phyloP scores from a whole-genome alignment of 495 filamentous ascomycete genomes.

The Rhizodiscina lignyota region DNA sequence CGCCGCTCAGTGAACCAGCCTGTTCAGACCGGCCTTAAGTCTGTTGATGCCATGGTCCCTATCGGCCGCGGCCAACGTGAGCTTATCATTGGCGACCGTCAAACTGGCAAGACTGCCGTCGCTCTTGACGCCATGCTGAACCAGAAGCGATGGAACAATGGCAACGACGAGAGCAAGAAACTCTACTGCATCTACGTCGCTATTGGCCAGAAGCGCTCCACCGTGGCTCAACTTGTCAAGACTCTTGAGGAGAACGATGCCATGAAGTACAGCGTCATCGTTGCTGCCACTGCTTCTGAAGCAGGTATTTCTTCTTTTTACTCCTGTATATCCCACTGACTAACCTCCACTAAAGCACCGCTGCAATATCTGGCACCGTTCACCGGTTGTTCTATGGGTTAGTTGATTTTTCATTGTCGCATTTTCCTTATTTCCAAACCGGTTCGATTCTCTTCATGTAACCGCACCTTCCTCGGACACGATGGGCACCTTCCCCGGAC shows the following conservation, averaged over 20 bases:
- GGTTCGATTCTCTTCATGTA: no score
- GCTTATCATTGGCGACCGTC: conserved; percentile 99
- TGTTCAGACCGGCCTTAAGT: conserved; percentile 98
- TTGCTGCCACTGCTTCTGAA: conserved; percentile 95
- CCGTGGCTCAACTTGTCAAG: conserved; percentile 97
- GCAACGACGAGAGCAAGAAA: conserved; percentile 84
- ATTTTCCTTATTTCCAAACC: no score
- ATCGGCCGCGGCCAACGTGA: conserved; percentile 99
- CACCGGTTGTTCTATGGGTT: conserved; percentile 66
- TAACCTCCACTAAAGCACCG: conserved; percentile 34
- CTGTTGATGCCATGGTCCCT: conserved; percentile 98
- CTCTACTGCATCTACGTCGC: conserved; percentile 99
- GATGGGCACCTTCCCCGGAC: no score
- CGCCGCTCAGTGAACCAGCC: conserved; percentile 95
- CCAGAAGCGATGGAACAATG: conserved; percentile 95
- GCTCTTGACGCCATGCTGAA: conserved; percentile 97
- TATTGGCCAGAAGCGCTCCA: conserved; percentile 98
- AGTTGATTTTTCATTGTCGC: conserved; percentile 86
- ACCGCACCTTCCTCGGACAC: no score
- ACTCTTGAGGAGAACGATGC: conserved; percentile 99
- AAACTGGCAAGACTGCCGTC: conserved; percentile 99
- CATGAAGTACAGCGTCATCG: conserved; percentile 95
- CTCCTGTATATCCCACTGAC: no score
- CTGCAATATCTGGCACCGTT: conserved; percentile 93
- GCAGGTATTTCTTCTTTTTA: no score